Evolutionary conservation across 169 alveolate genomes (phyloP).

Genomic region (Plasmodium coatneyi): DNA sequence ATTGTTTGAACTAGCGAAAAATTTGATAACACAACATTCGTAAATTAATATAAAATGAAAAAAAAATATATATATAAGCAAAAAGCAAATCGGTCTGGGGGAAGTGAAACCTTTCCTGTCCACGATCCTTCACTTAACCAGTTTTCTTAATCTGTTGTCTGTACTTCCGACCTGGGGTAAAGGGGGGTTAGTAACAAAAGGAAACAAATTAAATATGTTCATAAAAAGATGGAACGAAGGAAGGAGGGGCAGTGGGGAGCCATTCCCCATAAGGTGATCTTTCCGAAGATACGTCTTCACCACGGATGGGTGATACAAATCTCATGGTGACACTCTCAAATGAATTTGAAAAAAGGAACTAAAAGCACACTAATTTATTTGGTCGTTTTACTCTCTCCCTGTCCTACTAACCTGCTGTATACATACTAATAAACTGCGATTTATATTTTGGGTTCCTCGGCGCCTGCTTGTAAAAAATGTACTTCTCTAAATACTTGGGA

Average conservation of each 20-base stretch:
- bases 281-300: neutral
- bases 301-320: neutral
- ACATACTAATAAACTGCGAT: constrained; percentile 71
- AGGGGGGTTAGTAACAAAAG: neutral
- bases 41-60: neutral
- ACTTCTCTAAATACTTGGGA: constrained; percentile 88
- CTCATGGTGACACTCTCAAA: neutral
- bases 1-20: neutral
- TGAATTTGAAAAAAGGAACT: neutral
- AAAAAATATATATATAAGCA: neutral
- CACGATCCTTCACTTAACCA: neutral
- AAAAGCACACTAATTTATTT: too few species aligned
- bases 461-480: constrained; percentile 86
- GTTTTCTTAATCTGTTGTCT: constrained; percentile 75
- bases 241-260: neutral
- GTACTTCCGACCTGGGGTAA: constrained; percentile 45
- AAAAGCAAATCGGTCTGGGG: neutral
- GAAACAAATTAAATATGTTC: neutral
- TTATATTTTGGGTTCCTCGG: constrained; percentile 85
- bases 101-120: neutral
- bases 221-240: neutral
- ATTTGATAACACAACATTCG: neutral
- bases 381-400: neutral
- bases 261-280: neutral
- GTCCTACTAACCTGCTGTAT: constrained; percentile 60